Evolutionary conservation across 176 grass and related monocot species (phyloP).

Genomic region (Chrysopogon serrulatus): DNA sequence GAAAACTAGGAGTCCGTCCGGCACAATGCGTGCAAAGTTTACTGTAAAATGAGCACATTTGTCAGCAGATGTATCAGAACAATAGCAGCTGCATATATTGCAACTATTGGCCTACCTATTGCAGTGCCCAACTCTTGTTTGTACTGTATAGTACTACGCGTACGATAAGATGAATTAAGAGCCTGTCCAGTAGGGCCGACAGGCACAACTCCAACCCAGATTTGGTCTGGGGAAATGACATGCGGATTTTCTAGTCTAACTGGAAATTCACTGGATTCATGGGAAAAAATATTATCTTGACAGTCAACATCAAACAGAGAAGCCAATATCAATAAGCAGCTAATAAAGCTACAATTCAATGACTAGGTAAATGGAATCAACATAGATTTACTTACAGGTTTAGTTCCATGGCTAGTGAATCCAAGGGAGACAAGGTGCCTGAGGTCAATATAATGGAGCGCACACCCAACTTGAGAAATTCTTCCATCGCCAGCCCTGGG

Average conservation of each 20-base stretch:
- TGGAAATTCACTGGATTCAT: slow-evolving; percentile 77
- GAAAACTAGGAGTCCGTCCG: slow-evolving; percentile 93
- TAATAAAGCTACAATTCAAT: slow-evolving; percentile 5
- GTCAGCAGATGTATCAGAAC: slow-evolving; percentile 26
- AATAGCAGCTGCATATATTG: slow-evolving; percentile 18
- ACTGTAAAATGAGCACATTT: slow-evolving; percentile 47
- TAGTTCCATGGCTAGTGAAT: slow-evolving; percentile 93
- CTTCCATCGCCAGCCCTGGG: slow-evolving; percentile 90
- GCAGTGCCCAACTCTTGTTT: slow-evolving; percentile 94
- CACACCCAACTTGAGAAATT: slow-evolving; percentile 82
- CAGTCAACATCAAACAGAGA: slow-evolving; percentile 13
- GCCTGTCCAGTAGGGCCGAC: slow-evolving; percentile 83
- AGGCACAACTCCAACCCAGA: slow-evolving; percentile 89
- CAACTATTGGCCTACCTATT: slow-evolving; percentile 55
- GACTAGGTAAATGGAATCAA: slow-evolving; percentile 25
- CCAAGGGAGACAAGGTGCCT: slow-evolving; percentile 93
- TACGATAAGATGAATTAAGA: slow-evolving; percentile 91
- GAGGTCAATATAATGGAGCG: slow-evolving; percentile 94
- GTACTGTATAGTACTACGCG: slow-evolving; percentile 76
- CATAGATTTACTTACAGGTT: slow-evolving; percentile 66
- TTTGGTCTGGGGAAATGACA: slow-evolving; percentile 89
- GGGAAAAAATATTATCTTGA: slow-evolving; percentile 19
- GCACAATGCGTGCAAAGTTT: slow-evolving; percentile 95
- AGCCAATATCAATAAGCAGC: slow-evolving; percentile 5
- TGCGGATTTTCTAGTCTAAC: slow-evolving; percentile 96